Conservation (phyloP, 495 filamentous ascomycete species). For the Aspergillus affinis region DNA sequence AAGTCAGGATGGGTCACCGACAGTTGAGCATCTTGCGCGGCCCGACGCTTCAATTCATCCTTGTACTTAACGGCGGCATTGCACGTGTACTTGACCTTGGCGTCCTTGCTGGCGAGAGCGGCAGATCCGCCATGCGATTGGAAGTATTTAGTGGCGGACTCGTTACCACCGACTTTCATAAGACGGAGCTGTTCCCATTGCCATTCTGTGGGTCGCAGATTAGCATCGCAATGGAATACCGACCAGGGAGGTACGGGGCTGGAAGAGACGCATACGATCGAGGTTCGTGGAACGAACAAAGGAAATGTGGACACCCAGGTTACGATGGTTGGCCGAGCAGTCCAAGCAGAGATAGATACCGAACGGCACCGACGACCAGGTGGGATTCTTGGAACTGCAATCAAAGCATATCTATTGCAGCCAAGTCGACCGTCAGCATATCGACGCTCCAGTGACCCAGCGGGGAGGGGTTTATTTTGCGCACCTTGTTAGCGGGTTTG, state of each 20-base stretch:
- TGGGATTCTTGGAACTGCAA: constrained; percentile 94
- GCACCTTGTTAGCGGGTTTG: constrained; percentile 90
- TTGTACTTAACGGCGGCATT: constrained; percentile 92
- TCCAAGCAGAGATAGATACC: constrained; percentile 98
- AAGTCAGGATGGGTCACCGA: constrained; percentile 33
- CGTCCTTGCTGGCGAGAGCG: constrained; percentile 90
- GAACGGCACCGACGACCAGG: constrained; percentile 96
- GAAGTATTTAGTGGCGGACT: constrained; percentile 97
- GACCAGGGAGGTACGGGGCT: constrained; percentile 2
- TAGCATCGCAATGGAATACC: constrained; percentile 13
- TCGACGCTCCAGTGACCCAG: constrained; percentile 14
- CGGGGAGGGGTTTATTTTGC: constrained; percentile 30
- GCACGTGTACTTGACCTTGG: constrained; percentile 94
- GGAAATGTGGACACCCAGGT: constrained; percentile 91
- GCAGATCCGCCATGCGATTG: constrained; percentile 92
- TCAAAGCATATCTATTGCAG: constrained; percentile 84
- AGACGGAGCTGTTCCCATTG: constrained; percentile 96
- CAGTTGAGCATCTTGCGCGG: constrained; percentile 77
- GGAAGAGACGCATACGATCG: constrained; percentile 72
- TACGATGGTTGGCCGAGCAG: constrained; percentile 90
- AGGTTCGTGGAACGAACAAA: constrained; percentile 98
- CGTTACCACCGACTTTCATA: constrained; percentile 99
- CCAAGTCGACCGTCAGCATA: constrained; percentile 14
- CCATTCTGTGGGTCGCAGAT: constrained; percentile 67
- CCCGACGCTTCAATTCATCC: constrained; percentile 84